phyloP scores from a whole-genome alignment of 2,329 filamentous ascomycete genomes.

The Chaetomiaceae sp. region DNA sequence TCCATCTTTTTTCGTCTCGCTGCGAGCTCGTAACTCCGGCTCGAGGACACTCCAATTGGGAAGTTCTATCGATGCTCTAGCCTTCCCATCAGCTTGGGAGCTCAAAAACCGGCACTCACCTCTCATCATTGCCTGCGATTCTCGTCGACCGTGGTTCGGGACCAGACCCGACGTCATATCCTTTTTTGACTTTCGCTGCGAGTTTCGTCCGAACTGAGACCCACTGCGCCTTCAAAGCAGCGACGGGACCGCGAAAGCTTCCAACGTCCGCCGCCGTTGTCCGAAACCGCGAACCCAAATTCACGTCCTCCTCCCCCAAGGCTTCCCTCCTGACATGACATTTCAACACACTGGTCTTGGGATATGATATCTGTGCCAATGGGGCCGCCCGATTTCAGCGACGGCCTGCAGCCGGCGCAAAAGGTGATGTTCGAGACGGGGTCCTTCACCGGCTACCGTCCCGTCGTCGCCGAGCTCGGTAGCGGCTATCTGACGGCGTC shows the following conservation, averaged over 20 bases:
- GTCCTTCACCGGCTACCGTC: slow-evolving; percentile 57
- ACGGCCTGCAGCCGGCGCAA: slow-evolving; percentile 33
- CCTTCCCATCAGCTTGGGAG: background rate
- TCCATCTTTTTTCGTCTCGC: background rate
- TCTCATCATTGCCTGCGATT: background rate
- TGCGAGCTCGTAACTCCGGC: background rate
- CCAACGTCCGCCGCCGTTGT: background rate
- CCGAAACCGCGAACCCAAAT: background rate
- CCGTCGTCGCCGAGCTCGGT: slow-evolving; percentile 44
- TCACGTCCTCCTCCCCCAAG: background rate
- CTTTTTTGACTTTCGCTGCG: background rate
- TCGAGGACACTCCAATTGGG: background rate
- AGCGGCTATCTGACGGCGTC: slow-evolving; percentile 57
- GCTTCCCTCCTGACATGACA: slow-evolving; percentile 24
- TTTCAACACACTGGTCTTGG: slow-evolving; percentile 2
- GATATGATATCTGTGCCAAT: slow-evolving; percentile 31
- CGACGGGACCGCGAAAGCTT: background rate
- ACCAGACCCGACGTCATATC: slow-evolving; percentile 9
- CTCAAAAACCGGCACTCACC: background rate
- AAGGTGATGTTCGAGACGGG: slow-evolving; percentile 50
- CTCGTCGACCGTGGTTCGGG: background rate
- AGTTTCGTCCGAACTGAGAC: background rate
- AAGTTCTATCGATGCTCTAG: background rate
- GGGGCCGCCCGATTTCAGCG: slow-evolving; percentile 33
- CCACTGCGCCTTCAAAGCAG: slow-evolving; percentile 2